Evolutionary conservation across 345 rosid genomes (phyloP), one percentile per base, ranked within the genome.

Genomic region (Bruguiera sexangula): DNA sequence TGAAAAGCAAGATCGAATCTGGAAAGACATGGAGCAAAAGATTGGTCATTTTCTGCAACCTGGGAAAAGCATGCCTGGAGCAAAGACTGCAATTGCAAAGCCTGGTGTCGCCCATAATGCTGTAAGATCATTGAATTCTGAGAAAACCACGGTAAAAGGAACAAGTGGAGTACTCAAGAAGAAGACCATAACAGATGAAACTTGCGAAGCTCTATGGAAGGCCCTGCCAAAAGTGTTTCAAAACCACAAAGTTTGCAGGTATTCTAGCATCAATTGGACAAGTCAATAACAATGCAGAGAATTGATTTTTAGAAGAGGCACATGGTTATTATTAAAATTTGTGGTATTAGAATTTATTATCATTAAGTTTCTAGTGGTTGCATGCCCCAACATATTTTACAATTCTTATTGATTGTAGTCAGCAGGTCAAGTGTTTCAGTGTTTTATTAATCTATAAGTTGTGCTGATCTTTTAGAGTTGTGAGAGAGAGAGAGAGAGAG

Each of bases 211-310:
- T 68, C 72, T 94, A 68, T 75, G 74, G 55, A 89, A 91, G 89
- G 88, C 85, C 39, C 67, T 94, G 76, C 90, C 81, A 72, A 87
- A 85, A 74, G 86, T 89, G 64, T 81, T 94, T 68, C 93, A 85
- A 69, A 82, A 70, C 75, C 87, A 86, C 75, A 94, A 91, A 73
- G 97, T 89, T 79, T 94, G 98, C 95, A 86, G 96, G 97, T 93
- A 78, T 48, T 43, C 50, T 43, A 43, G 15, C 18, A 13, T 43
- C 18, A 43, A 18, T 43, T 18, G 15, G 18, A 15, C 5, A 2
- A 11, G 50, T 43, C 50, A 43, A 27, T 56, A 22, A 56, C 16
- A 24, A 56, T 56, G 30, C 60, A 56, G 3, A 56, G 50, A 43
- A 43, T 43, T 43, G 30, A 11, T 22, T 56, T 4, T 22, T 56